Evolutionary conservation across 805 yeast genomes (phyloP).

Genomic region (Wickerhamiella bombiphila): DNA sequence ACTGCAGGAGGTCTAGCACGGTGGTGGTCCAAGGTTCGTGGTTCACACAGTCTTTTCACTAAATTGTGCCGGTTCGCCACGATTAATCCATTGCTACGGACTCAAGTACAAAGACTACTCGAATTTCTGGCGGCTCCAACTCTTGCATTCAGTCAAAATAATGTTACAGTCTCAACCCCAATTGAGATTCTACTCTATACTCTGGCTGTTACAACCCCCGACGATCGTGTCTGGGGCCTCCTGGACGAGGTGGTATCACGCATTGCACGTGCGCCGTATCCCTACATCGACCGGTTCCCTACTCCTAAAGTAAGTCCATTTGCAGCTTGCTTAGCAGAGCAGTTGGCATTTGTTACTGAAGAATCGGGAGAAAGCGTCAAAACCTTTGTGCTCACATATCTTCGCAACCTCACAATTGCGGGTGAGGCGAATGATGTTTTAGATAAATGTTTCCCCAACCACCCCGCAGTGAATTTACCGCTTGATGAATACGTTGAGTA

Average conservation of each 20-base stretch:
- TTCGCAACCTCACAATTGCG: constrained; percentile 11
- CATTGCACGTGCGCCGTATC: constrained; percentile 62
- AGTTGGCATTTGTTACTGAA: constrained; percentile 16
- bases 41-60: constrained; percentile 47
- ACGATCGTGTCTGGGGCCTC: constrained; percentile 38
- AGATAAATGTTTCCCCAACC: not conserved
- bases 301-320: constrained; percentile 37
- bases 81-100: constrained; percentile 20
- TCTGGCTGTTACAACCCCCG: constrained; percentile 21
- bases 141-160: constrained; percentile 36
- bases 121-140: constrained; percentile 36
- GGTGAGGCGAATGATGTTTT: constrained; percentile 13
- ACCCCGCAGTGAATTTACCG: not conserved
- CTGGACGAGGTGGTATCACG: constrained; percentile 68
- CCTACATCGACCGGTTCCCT: constrained; percentile 53
- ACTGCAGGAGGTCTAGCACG: constrained; percentile 38
- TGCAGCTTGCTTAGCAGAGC: constrained; percentile 47
- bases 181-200: constrained; percentile 40
- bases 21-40: constrained; percentile 57
- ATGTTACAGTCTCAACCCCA: constrained; percentile 35
- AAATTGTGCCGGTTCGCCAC: constrained; percentile 43
- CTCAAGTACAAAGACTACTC: constrained; percentile 37
- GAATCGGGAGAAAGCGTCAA: constrained; percentile 3
- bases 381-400: constrained; percentile 11
- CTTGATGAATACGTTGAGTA: constrained; percentile 17